These are phyloP conservation scores for Physcia stellaris DNA, from an alignment of 495 filamentous ascomycete genomes.

Conservation along the genomic window DNA sequence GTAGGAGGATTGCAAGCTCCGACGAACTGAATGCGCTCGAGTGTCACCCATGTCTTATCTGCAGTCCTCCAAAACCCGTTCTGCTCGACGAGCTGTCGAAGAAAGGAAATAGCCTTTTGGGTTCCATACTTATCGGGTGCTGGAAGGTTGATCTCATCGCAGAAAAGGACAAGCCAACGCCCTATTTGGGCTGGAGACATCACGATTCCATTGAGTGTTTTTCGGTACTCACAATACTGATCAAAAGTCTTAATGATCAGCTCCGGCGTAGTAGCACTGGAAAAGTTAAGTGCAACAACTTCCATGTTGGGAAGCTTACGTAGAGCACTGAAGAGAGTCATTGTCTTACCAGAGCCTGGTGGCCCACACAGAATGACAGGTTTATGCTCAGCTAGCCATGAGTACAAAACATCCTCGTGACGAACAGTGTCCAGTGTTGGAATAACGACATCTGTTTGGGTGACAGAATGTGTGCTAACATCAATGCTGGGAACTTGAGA, in stretches of 20 bases:
- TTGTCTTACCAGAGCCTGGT: slow-evolving; percentile 97
- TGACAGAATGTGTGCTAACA: slow-evolving; percentile 94
- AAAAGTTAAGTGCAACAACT: slow-evolving; percentile 97
- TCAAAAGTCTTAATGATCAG: slow-evolving; percentile 97
- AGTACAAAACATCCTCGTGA: slow-evolving; percentile 95
- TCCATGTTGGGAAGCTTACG: slow-evolving; percentile 97
- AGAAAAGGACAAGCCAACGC: slow-evolving; percentile 96
- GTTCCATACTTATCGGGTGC: slow-evolving; percentile 97
- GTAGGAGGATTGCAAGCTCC: slow-evolving; percentile 99
- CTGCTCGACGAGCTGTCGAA: slow-evolving; percentile 92
- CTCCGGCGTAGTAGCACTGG: slow-evolving; percentile 93
- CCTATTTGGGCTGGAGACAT: slow-evolving; percentile 94
- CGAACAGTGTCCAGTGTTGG: slow-evolving; percentile 93
- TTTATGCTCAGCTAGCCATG: slow-evolving; percentile 98
- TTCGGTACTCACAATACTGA: slow-evolving; percentile 98
- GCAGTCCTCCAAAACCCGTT: slow-evolving; percentile 98
- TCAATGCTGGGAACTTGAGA: slow-evolving; percentile 86
- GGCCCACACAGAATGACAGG: slow-evolving; percentile 91
- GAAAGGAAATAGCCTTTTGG: slow-evolving; percentile 90
- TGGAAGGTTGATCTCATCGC: slow-evolving; percentile 98
- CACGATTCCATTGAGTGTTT: slow-evolving; percentile 90
- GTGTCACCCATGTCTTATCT: slow-evolving; percentile 93
- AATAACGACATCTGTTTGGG: slow-evolving; percentile 94
- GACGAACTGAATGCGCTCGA: slow-evolving; percentile 97
- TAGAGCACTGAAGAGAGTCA: slow-evolving; percentile 96